These are phyloP conservation scores for Ogataea ramenticola DNA, from an alignment of 805 yeast genomes.

Conservation along the genomic window DNA sequence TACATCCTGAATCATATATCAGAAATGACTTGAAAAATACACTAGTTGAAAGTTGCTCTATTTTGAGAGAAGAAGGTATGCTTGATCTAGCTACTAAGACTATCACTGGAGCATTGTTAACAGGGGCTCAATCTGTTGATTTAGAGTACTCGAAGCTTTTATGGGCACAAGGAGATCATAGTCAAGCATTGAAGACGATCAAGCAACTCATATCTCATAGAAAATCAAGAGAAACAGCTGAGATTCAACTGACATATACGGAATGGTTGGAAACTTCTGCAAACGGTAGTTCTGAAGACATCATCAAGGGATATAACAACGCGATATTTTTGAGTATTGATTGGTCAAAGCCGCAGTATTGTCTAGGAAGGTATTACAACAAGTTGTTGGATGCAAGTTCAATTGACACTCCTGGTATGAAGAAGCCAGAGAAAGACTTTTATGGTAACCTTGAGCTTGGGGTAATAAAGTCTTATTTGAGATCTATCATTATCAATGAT, in stretches of 20 bases:
- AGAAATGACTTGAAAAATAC: constrained; percentile 36
- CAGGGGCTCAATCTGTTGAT: constrained; percentile 41
- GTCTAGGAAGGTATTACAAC: constrained; percentile 71
- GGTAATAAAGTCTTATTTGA: constrained; percentile 48
- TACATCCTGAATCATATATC: constrained; percentile 18
- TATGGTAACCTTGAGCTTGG: constrained; percentile 48
- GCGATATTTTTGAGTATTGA: constrained; percentile 46
- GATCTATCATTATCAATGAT: constrained; percentile 55
- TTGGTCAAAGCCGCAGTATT: constrained; percentile 78
- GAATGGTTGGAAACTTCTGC: constrained; percentile 86
- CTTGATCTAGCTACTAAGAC: constrained; percentile 67
- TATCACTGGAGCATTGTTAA: constrained; percentile 51
- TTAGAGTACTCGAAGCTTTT: constrained; percentile 73
- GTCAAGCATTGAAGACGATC: constrained; percentile 70
- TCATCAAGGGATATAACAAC: constrained; percentile 59
- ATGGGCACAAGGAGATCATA: constrained; percentile 86
- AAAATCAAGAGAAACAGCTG: constrained; percentile 17
- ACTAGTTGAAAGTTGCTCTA: constrained; percentile 51
- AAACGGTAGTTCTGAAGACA: constrained; percentile 68
- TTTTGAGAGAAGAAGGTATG: constrained; percentile 62
- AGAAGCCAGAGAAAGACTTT: constrained; percentile 22
- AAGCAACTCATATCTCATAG: constrained; percentile 27
- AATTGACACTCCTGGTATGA: constrained; percentile 20
- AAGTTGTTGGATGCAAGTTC: constrained; percentile 59
- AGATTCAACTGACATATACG: constrained; percentile 69